phyloP scores from a whole-genome alignment of 345 rosid genomes.

The Garcia nutans region DNA sequence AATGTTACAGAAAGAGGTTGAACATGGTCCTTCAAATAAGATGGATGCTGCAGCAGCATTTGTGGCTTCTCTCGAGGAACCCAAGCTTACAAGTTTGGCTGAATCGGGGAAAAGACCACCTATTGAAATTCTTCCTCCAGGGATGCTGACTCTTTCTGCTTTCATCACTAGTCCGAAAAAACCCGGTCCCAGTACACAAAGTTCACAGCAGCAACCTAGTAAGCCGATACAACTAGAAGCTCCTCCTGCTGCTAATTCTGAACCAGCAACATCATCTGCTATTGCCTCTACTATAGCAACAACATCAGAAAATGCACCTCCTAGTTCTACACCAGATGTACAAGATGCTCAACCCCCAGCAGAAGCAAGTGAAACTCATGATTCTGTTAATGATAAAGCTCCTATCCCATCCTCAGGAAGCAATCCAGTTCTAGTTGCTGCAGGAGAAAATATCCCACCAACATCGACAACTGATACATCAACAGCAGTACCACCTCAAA shows the following conservation, averaged over 20 bases:
- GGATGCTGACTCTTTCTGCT: constrained; percentile 83
- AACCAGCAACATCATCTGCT: constrained; percentile 14
- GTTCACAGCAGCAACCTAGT: constrained; percentile 55
- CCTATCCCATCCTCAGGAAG: constrained; percentile 29
- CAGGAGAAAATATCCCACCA: constrained; percentile 28
- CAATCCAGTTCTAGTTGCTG: constrained; percentile 31
- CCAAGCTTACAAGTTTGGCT: constrained; percentile 80
- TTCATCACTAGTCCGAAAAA: constrained; percentile 70
- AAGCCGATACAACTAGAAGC: constrained; percentile 61
- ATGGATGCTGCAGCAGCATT: constrained; percentile 94
- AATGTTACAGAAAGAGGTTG: constrained; percentile 81
- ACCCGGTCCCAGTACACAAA: constrained; percentile 43
- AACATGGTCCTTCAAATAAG: constrained; percentile 63
- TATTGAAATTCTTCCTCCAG: constrained; percentile 89
- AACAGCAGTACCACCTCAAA: constrained; percentile 21
- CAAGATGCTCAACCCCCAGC: constrained; percentile 27
- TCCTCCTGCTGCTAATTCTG: constrained; percentile 46
- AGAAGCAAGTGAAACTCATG: constrained; percentile 36
- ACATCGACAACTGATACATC: constrained; percentile 20
- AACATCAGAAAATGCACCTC: constrained; percentile 15
- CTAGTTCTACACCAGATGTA: constrained; percentile 13
- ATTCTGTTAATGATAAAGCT: constrained; percentile 37
- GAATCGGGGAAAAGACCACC: constrained; percentile 84
- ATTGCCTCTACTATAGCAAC: constrained; percentile 29
- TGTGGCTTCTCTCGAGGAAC: constrained; percentile 85